Base-by-base conservation (phyloP, 106 monocot genomes). In the Cymbidium sinense region DNA sequence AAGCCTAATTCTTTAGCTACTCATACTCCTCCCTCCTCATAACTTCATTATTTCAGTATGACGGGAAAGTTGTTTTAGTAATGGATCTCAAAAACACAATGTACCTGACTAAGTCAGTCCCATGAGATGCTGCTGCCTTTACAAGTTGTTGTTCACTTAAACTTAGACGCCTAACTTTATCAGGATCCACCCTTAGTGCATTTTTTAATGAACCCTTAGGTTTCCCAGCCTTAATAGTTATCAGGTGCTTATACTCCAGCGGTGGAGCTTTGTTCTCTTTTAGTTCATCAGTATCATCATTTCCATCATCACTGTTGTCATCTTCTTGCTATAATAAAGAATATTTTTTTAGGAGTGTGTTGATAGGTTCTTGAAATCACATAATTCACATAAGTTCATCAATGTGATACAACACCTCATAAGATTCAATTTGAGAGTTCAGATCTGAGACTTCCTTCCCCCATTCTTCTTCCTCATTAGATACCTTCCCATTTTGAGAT, bases 371-470 rank as follows among this genome's bases (percentile, higher is more conserved):
- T 19, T 70, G n/a, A 71, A 47, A 44, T 44, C 43, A 74, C 12
- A 43, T 28, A 44, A 44, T 28, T 74, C 12, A 9, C 4, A 74
- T 11, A 44, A 74, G 43, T 43, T 43, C 23, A 44, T 47, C 44
- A 74, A 74, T 74, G 15, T 21, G 21, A 9, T 7, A 39, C 8
- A 9, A 76, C 12, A 83, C 83, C 83, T 89, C 87, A 75, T 86
- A 79, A 75, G 70, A 78, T 65, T 84, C 85, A 58, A 89, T 79
- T 77, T 90, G 88, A 64, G 79, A 17, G 80, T 86, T 86, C 27
- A 90, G 73, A 78, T 95, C 91, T 39, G 95, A 80, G 27, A 92
- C 88, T 81, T 95, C 92, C 50, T 51, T 83, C 73, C 91, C 89
- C 95, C 92, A 92, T 75, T 76, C 89, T 51, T 81, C 85, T 33